Evolutionary conservation across 2,329 filamentous ascomycete species (phyloP).

Genomic region (Orbilia quercus): DNA sequence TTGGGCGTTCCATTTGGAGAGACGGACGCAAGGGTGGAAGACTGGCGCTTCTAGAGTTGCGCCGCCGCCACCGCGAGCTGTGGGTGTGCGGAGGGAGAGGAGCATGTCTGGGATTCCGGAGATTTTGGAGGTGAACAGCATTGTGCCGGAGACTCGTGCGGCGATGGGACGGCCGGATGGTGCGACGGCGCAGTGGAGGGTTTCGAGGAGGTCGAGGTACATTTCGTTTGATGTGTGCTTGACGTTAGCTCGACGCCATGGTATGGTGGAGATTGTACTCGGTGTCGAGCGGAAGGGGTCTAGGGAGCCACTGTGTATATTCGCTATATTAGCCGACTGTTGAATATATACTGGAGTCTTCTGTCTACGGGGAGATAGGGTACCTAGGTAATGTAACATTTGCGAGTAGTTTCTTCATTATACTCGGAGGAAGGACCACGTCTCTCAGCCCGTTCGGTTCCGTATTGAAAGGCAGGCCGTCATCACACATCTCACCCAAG

Average conservation of each 20-base stretch:
- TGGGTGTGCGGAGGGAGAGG: constrained; percentile 80
- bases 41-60: constrained; percentile 81
- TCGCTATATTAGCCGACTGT: not conserved
- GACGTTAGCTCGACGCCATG: constrained; percentile 92
- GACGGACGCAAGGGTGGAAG: constrained; percentile 92
- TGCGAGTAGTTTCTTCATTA: constrained; percentile 87
- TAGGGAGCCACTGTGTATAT: constrained; percentile 63
- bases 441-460: constrained; percentile 93
- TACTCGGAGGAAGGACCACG: constrained; percentile 88
- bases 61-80: constrained; percentile 63
- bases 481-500: constrained; percentile 95
- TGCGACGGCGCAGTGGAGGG: constrained; percentile 84
- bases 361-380: constrained; percentile 35
- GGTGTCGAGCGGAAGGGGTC: constrained; percentile 62
- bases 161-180: constrained; percentile 88
- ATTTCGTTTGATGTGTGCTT: constrained; percentile 96
- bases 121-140: constrained; percentile 94
- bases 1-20: constrained; percentile 87
- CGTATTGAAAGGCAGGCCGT: constrained; percentile 85
- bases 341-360: too few relatives aligned
- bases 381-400: constrained; percentile 85
- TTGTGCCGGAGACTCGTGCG: constrained; percentile 88
- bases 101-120: constrained; percentile 93
- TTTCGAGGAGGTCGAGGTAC: constrained; percentile 95
- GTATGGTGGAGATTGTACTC: constrained; percentile 69